These are phyloP conservation scores for Phylloporus sp. DNA, from an alignment of 1,284 basidiomycete genomes.

Conservation along the genomic window DNA sequence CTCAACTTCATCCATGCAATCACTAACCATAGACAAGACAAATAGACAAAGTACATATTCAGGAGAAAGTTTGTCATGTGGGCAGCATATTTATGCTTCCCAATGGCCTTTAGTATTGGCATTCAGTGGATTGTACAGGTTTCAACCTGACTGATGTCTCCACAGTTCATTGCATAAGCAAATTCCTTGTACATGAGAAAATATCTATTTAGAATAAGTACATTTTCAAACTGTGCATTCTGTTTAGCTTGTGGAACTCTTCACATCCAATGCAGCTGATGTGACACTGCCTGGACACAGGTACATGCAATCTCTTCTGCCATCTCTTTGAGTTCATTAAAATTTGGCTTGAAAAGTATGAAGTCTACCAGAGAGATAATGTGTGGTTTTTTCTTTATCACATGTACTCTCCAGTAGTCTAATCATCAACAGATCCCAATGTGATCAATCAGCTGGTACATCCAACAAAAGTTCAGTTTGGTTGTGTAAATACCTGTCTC, in stretches of 20 bases:
- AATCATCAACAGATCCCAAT: neutral
- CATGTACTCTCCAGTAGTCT: neutral
- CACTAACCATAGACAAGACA: neutral
- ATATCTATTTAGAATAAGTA: neutral
- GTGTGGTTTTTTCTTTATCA: neutral
- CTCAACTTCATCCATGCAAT: too few species aligned
- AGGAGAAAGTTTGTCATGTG: neutral
- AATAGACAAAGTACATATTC: neutral
- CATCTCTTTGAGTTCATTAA: neutral
- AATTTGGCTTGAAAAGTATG: neutral
- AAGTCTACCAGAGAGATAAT: neutral
- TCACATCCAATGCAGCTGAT: neutral
- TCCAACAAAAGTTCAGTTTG: neutral
- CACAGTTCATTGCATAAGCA: neutral
- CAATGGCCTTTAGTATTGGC: neutral
- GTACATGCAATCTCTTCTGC: neutral
- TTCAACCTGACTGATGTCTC: neutral
- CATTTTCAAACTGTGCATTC: neutral
- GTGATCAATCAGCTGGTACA: neutral
- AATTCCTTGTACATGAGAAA: neutral
- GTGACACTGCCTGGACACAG: neutral
- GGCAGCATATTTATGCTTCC: neutral
- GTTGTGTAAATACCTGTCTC: neutral
- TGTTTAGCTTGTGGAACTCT: too few species aligned
- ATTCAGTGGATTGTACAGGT: neutral